Evolutionary conservation across 1,139 yeast genomes (phyloP).

Genomic region (Debaryomycetaceae sp.): DNA sequence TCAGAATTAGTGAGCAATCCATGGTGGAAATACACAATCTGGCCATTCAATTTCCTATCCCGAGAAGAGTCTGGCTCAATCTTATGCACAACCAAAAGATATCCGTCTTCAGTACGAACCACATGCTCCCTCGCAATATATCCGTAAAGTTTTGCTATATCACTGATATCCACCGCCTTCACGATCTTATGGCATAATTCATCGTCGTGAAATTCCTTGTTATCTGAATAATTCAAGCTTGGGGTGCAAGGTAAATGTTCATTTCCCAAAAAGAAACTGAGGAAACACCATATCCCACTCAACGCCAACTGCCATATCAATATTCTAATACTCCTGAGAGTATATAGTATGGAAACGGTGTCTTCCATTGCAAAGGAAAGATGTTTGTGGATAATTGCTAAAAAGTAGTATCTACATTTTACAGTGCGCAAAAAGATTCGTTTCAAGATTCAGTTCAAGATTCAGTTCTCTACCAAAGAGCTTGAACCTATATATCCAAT

Average conservation of each 20-base stretch:
- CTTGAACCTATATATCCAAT: not conserved
- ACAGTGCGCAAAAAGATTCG: not conserved
- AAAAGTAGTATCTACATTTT: not conserved
- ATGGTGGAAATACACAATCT: conserved; percentile 37
- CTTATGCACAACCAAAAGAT: conserved; percentile 39
- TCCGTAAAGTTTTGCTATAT: conserved; percentile 61
- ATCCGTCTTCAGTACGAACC: conserved; percentile 48
- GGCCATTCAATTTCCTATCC: not conserved
- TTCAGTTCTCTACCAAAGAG: not conserved
- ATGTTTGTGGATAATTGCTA: not conserved
- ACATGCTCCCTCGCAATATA: conserved; percentile 70
- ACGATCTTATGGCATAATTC: conserved; percentile 3
- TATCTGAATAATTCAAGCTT: not conserved
- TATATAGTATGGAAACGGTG: conserved; percentile 1
- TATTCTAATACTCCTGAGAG: conserved; percentile 1
- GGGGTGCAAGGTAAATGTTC: not conserved
- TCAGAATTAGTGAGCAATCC: conserved; percentile 47
- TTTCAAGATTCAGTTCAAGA: not conserved
- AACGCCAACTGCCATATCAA: conserved; percentile 1
- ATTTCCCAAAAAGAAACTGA: not conserved
- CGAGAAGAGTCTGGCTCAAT: conserved; percentile 13
- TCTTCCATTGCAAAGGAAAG: not conserved
- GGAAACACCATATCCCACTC: not conserved
- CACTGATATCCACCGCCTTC: conserved; percentile 54
- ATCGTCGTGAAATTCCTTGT: not conserved